A percentile compares a stretch with the other conserved stretches of the same genome.
phyloP scores from a whole-genome alignment of 495 filamentous ascomycete species.

The Pyronema omphalodes region DNA sequence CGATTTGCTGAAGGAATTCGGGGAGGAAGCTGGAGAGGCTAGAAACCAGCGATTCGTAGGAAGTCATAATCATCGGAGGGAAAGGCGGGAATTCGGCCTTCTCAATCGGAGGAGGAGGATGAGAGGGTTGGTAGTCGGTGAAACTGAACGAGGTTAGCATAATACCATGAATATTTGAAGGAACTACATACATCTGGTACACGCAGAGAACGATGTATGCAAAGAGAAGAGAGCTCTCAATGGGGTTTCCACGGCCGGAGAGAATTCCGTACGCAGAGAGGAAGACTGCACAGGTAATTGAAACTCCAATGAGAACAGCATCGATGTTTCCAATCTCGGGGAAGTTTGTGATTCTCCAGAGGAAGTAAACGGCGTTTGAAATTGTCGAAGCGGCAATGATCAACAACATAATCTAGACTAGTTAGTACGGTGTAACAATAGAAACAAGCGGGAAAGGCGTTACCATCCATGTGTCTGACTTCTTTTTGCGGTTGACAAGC shows the following conservation, averaged over 20 bases:
- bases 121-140: constrained; percentile 80
- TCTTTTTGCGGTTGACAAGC: constrained; percentile 71
- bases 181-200: constrained; percentile 52
- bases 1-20: constrained; percentile 60
- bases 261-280: constrained; percentile 87
- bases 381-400: constrained; percentile 78
- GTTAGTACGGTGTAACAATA: constrained; percentile 18
- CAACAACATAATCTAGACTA: constrained; percentile 58
- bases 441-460: constrained; percentile 6
- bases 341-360: constrained; percentile 86
- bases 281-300: constrained; percentile 79
- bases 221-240: constrained; percentile 89
- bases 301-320: constrained; percentile 76
- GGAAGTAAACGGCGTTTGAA: constrained; percentile 85
- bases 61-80: constrained; percentile 96
- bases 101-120: constrained; percentile 28
- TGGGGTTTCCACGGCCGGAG: constrained; percentile 82
- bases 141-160: constrained; percentile 31
- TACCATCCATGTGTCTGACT: constrained; percentile 94
- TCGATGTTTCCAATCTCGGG: constrained; percentile 87
- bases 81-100: constrained; percentile 81
- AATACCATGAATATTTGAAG: not conserved
- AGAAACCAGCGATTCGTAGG: constrained; percentile 76
- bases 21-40: constrained; percentile 61
- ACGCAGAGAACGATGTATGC: constrained; percentile 93